Base-by-base conservation (phyloP, 129 eudicot genomes). In the Tagetes patula region DNA sequence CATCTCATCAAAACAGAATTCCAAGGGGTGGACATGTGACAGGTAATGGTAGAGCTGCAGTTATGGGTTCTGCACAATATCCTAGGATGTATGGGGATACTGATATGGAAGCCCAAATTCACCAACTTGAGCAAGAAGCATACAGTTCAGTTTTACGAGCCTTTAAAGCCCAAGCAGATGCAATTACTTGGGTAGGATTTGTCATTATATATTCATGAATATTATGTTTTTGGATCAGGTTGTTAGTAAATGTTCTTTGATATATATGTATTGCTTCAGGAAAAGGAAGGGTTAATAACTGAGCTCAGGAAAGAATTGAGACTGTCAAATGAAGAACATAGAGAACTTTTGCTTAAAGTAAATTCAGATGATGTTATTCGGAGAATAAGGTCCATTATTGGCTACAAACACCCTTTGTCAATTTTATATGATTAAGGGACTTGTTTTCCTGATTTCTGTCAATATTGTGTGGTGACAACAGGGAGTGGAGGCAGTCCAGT, bases 41-140 rank as follows among this genome's bases (percentile, higher is more conserved):
- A 31, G 97, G 96, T 13, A 90, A 90, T 74, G 98, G 97, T 71
- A 91, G 97, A 77, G 53, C 92, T 67, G 77, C 87, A 3, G 86
- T 78, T 84, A 75, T 86, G 77, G 89, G 85, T 41, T 67, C 97
- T 65, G 73, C 45, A 43, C 87, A 89, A 74, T 86, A 80, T 61
- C 72, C 91, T 33, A 88, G 92, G 69, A 85, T 84, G 86, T 80
- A 84, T 74, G 83, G 77, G 39, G 87, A 86, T 67, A 77, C 85
- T 60, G 95, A 90, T 66, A 94, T 94, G 98, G 96, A 90, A 81
- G 80, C 98, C 75, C 91, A 88, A 72, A 94, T 94, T 74, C 98
- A 88, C 77, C 89, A 41, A 45, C 89, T 90, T 68, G 97, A 91
- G 74, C 95, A 86, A 84, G 96, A 91, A 64, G 82, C 82, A 52